Evolutionary conservation across 441 rosid species (phyloP).

Genomic region (Populus hybrid): DNA sequence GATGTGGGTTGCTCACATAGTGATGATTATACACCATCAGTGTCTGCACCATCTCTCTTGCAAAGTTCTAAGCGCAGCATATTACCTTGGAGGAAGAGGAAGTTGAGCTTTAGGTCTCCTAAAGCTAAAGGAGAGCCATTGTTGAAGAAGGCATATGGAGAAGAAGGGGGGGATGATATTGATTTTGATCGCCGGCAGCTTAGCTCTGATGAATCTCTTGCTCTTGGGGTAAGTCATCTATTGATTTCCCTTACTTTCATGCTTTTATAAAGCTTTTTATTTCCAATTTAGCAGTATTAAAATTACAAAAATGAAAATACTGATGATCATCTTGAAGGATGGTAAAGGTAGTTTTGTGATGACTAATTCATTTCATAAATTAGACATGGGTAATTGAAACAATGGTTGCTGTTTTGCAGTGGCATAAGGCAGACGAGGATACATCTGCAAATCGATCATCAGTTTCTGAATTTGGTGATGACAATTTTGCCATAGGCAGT

Average conservation of each 20-base stretch:
- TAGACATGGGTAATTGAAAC: background rate
- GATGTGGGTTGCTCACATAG: constrained; percentile 41
- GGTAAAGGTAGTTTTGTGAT: background rate
- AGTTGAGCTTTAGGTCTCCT: constrained; percentile 75
- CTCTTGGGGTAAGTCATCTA: constrained; percentile 46
- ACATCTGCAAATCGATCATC: constrained; percentile 52
- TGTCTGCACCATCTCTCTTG: constrained; percentile 40
- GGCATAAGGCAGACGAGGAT: constrained; percentile 55
- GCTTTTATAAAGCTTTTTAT: background rate
- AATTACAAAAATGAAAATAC: background rate
- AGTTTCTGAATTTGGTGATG: constrained; percentile 79
- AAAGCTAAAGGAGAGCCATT: constrained; percentile 87
- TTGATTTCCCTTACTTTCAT: background rate
- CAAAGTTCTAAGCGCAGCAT: constrained; percentile 59
- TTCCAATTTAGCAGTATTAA: background rate
- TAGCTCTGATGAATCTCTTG: constrained; percentile 63
- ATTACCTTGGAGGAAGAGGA: constrained; percentile 86
- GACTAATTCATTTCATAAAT: background rate
- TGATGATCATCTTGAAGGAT: too few species aligned
- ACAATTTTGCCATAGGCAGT: constrained; percentile 72
- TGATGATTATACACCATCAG: constrained; percentile 37
- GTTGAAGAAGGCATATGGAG: constrained; percentile 75
- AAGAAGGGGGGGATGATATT: constrained; percentile 96
- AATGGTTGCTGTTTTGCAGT: constrained; percentile 39
- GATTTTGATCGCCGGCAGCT: constrained; percentile 89